Base-by-base conservation (phyloP, 139 green algal species). In the Desmodesmus armatus region DNA sequence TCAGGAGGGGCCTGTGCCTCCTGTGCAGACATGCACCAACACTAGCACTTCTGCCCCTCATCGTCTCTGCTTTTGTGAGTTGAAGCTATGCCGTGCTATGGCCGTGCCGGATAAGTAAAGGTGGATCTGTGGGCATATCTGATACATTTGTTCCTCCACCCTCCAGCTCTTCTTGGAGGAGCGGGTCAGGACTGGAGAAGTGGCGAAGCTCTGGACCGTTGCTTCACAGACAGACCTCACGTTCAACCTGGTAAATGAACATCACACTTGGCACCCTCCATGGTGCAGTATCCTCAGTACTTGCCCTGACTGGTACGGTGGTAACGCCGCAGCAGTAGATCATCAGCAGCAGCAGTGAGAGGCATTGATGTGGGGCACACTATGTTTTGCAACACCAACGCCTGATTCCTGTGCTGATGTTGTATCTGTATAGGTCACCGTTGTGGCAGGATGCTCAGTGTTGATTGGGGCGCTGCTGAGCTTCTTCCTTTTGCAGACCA, bases 221-320 rank as follows among this genome's bases (percentile, higher is more conserved):
- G 96, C 95, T 1, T 84, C 75, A 25, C 87, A 95, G 72, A 98
- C 96, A 0, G 82, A 99, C 86, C 82, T 99, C 13, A 94, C 94
- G 2, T 95, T 98, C 87, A 97, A 98, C 87, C 79, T 99, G 91
- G 92, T 98, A 75, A 84, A n/a, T n/a, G n/a, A n/a, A n/a, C n/a
- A n/a, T n/a, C n/a, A n/a, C n/a, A n/a, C n/a, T n/a, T n/a, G n/a
- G 27, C 21, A 21, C n/a, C 3, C 7, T 40, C n/a, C n/a, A n/a
- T n/a, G n/a, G n/a, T n/a, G n/a, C n/a, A n/a, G n/a, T n/a, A n/a
- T n/a, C n/a, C n/a, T n/a, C n/a, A n/a, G n/a, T n/a, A n/a, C n/a
- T n/a, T n/a, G n/a, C n/a, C n/a, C n/a, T n/a, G n/a, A n/a, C n/a
- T n/a, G n/a, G n/a, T n/a, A n/a, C n/a, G n/a, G n/a, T n/a, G n/a